A percentile compares a stretch with the other conserved stretches of the same genome.
Evolutionary conservation across 805 yeast species (phyloP).

Genomic region (Yueomyces sinensis): DNA sequence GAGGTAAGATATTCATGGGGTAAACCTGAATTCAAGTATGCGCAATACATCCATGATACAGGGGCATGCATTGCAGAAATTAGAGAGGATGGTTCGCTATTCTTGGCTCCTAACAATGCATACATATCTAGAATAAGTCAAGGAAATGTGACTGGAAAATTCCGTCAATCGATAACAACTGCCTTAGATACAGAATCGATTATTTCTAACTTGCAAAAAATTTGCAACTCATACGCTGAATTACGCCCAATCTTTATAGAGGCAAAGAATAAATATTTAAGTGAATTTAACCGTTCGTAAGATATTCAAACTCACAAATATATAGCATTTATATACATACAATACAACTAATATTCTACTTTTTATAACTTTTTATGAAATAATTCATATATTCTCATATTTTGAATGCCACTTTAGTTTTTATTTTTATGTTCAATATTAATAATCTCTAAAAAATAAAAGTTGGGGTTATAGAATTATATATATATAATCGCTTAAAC

Average conservation of each 20-base stretch:
- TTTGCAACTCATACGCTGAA: conserved; percentile 39
- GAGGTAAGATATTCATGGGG: conserved; percentile 90
- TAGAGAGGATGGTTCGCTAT: conserved; percentile 61
- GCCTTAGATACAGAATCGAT: conserved; percentile 57
- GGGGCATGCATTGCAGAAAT: conserved; percentile 88
- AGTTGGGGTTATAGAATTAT: too few relatives aligned
- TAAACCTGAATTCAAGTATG: conserved; percentile 61
- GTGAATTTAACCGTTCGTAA: too few relatives aligned
- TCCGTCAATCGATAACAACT: conserved; percentile 21
- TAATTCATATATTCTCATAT: too few relatives aligned
- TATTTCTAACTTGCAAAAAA: conserved; percentile 52
- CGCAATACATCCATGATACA: conserved; percentile 79
- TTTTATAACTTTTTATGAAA: neutral
- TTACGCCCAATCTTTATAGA: conserved; percentile 43
- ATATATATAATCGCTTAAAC: too few relatives aligned
- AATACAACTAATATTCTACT: too few relatives aligned
- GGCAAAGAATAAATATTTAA: conserved; percentile 39
- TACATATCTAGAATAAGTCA: conserved; percentile 65
- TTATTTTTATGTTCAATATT: too few relatives aligned
- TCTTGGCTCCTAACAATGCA: conserved; percentile 77
- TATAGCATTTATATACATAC: too few relatives aligned
- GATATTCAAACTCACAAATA: too few relatives aligned
- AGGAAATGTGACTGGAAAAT: conserved; percentile 20
- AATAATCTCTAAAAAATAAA: too few relatives aligned
- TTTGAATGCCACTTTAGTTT: too few relatives aligned